Percentiles rank a stretch among this genome's conserved stretches.
Evolutionary conservation across 2,329 filamentous ascomycete species (phyloP).

Genomic region (Pseudocercospora macadamiae): DNA sequence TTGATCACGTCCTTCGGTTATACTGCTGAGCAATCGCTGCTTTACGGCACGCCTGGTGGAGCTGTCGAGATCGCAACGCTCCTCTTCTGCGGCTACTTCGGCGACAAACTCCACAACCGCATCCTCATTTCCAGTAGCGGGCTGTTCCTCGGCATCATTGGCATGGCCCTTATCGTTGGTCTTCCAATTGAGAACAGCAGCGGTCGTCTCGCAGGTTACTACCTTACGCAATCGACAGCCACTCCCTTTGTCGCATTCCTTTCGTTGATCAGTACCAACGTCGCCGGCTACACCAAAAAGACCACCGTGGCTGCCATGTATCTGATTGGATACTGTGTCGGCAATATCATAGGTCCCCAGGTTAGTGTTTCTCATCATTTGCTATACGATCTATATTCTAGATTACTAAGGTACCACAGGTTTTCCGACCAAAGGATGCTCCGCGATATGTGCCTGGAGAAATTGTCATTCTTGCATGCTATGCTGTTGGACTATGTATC

Average conservation of each 20-base stretch:
- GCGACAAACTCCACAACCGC: conserved; percentile 60
- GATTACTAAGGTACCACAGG: too few species aligned
- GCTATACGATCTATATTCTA: too few species aligned
- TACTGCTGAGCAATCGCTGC: conserved; percentile 62
- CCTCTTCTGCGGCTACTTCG: conserved; percentile 59
- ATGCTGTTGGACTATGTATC: conserved; percentile 55
- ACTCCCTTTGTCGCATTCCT: conserved; percentile 67
- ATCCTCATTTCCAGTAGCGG: conserved; percentile 60
- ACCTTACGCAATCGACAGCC: conserved; percentile 63
- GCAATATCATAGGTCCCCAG: conserved; percentile 45
- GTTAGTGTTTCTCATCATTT: too few species aligned
- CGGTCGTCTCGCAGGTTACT: conserved; percentile 65
- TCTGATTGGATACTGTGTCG: conserved; percentile 54
- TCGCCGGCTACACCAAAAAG: conserved; percentile 63
- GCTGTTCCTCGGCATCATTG: conserved; percentile 58
- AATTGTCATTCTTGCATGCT: conserved; percentile 66
- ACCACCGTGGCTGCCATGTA: conserved; percentile 61
- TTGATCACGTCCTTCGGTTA: conserved; percentile 68
- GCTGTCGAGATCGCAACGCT: conserved; percentile 65
- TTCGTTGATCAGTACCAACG: conserved; percentile 65
- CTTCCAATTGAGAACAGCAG: conserved; percentile 60
- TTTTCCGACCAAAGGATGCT: conserved; percentile 59
- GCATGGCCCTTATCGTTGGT: conserved; percentile 66
- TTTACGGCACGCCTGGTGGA: conserved; percentile 68
- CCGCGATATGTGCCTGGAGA: conserved; percentile 66